Conservation (phyloP, 805 yeast species). For the Ogataea polymorpha region DNA sequence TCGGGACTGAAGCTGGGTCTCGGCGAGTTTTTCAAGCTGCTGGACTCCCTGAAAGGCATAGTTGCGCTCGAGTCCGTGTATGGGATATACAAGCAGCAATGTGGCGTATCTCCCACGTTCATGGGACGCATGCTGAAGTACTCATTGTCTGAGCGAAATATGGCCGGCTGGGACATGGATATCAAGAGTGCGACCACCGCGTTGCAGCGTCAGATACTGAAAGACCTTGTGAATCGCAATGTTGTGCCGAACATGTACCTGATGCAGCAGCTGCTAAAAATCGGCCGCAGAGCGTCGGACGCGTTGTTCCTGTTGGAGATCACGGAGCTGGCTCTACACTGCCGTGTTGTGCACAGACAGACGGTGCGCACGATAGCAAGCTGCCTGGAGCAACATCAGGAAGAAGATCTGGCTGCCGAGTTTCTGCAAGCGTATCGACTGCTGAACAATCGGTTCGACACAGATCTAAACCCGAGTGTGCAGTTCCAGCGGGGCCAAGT, state of each 20-base stretch:
- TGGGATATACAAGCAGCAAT: background rate
- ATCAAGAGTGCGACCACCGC: background rate
- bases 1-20: slow-evolving; percentile 10
- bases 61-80: background rate
- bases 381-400: slow-evolving; percentile 1
- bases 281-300: slow-evolving; percentile 5
- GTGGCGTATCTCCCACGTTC: background rate
- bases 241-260: slow-evolving; percentile 6
- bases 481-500: too few relatives aligned
- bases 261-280: slow-evolving; percentile 2
- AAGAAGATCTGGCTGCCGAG: slow-evolving; percentile 3
- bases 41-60: slow-evolving; percentile 26
- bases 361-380: slow-evolving; percentile 1
- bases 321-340: slow-evolving; percentile 7
- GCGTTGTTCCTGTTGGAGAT: slow-evolving; percentile 7
- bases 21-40: slow-evolving; percentile 8
- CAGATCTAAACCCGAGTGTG: too few relatives aligned
- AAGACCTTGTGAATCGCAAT: slow-evolving; percentile 1
- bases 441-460: too few relatives aligned
- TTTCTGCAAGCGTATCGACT: background rate
- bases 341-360: slow-evolving; percentile 3
- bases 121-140: background rate
- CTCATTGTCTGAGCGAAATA: background rate
- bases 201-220: slow-evolving; percentile 37
- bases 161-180: background rate